Evolutionary conservation across 129 eudicot species (phyloP), one percentile per base, ranked within the genome.

Genomic region (Saussurea involucrata): DNA sequence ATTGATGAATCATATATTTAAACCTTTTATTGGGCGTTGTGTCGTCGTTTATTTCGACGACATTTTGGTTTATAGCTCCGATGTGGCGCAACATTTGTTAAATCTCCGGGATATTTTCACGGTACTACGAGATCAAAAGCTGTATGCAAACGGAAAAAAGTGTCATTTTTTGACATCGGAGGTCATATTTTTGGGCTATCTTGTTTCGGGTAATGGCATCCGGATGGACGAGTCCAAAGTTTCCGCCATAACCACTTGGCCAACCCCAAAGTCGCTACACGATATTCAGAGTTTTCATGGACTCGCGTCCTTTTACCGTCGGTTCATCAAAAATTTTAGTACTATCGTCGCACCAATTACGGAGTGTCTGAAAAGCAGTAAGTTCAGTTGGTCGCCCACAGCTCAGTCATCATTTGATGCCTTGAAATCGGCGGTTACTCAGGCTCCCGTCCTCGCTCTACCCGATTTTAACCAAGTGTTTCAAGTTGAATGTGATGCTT

Each of bases 261-360:
- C 55, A 31, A 21, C 29, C 8, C 78, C 32, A 21, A 61, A 6
- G 17, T 31, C 4, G 5, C 9, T 61, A 18, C 37, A 33, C 0
- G 55, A 74, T 0, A 8, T 74, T 9, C 9, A 31, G 18, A 63
- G 69, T 60, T 74, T 72, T 53, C 66, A 72, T 28, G 65, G 65
- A 2, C 66, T 72, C 4, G 76, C 76, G 11, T 72, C 76, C 2
- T 74, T 74, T 20, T 74, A 74, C 34, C 46, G 68, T 8, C 66
- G 69, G 3, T 74, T 74, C 17, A 61, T 61, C 22, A 18, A 31
- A 0, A 74, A 74, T 60, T 58, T 74, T 29, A 74, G 78, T 21
- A 29, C 69, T 21, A 5, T 74, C 24, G 63, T 11, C 11, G 21
- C 69, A 17, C 69, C 69, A 2, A 20, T 57, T 8, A 15, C 31